Evolutionary conservation across 805 yeast genomes (phyloP).

Genomic region (Wickerhamomyces mucosus): DNA sequence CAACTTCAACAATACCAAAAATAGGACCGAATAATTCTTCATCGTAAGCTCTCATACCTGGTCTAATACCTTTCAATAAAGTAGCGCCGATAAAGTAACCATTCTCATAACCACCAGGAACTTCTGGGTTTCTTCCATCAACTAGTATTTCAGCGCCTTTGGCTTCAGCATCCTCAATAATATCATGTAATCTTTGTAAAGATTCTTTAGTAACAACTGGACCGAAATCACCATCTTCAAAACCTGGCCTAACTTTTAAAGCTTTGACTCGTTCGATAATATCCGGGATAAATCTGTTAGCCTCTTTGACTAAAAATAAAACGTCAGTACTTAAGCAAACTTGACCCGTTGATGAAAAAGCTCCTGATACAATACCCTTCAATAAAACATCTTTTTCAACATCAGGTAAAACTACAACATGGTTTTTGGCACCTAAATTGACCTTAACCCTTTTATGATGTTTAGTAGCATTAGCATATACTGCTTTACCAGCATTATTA

Average conservation of each 20-base stretch:
- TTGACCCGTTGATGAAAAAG: constrained; percentile 81
- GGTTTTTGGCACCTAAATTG: constrained; percentile 74
- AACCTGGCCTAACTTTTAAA: constrained; percentile 58
- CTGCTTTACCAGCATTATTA: constrained; percentile 70
- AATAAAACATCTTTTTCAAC: constrained; percentile 56
- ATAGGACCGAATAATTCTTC: constrained; percentile 77
- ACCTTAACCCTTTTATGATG: constrained; percentile 72
- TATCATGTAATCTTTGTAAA: constrained; percentile 41
- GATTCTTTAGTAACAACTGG: constrained; percentile 62
- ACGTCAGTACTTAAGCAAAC: constrained; percentile 76
- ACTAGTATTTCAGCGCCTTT: constrained; percentile 55
- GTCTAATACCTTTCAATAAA: constrained; percentile 47
- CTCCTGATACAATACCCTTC: constrained; percentile 63
- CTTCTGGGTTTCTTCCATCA: constrained; percentile 44
- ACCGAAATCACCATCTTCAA: constrained; percentile 56
- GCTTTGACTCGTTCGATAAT: constrained; percentile 46
- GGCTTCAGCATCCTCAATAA: constrained; percentile 47
- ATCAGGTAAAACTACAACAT: constrained; percentile 63
- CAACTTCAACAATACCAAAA: constrained; percentile 49
- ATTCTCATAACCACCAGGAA: constrained; percentile 30
- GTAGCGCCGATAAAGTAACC: constrained; percentile 75
- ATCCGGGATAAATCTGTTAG: constrained; percentile 54
- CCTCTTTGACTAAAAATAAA: constrained; percentile 57
- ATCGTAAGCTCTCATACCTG: constrained; percentile 65
- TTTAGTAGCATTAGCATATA: constrained; percentile 53